These are phyloP conservation scores for Citrus trifoliata DNA, from an alignment of 345 rosid genomes.

Conservation along the genomic window DNA sequence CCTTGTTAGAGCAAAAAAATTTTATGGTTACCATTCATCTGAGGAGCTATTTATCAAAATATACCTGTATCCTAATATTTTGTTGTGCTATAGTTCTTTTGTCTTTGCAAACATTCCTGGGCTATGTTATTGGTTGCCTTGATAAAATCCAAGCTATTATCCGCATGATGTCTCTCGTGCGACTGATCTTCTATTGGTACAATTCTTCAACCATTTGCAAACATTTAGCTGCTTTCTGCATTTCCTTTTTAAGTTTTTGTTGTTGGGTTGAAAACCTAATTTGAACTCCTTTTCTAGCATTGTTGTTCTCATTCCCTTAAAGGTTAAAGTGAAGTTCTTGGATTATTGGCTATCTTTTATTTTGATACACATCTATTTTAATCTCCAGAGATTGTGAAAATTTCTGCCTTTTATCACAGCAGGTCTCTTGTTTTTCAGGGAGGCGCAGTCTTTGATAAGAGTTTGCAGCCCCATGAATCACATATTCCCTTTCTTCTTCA, in stretches of 20 bases:
- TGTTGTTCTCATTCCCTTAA: neutral
- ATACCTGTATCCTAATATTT: slow-evolving; percentile 69
- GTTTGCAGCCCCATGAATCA: slow-evolving; percentile 90
- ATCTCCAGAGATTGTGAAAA: neutral
- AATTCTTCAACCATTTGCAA: slow-evolving; percentile 11
- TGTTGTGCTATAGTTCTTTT: slow-evolving; percentile 10
- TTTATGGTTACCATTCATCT: slow-evolving; percentile 80
- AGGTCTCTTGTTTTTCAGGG: slow-evolving; percentile 37
- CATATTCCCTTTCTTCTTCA: slow-evolving; percentile 93
- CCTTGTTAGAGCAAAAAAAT: slow-evolving; percentile 76
- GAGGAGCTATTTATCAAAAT: slow-evolving; percentile 94
- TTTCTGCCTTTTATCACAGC: neutral
- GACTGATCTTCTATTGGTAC: slow-evolving; percentile 63
- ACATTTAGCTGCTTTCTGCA: neutral
- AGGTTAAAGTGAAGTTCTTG: neutral
- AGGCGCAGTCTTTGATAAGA: slow-evolving; percentile 71
- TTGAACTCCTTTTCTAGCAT: neutral
- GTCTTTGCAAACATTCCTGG: neutral
- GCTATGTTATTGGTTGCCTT: slow-evolving; percentile 36
- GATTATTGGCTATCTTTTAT: neutral
- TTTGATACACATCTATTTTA: neutral
- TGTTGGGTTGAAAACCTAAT: neutral
- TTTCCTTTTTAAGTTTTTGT: neutral
- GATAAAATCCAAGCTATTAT: slow-evolving; percentile 54
- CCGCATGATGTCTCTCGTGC: slow-evolving; percentile 81